phyloP scores from a whole-genome alignment of 257 asterid species.

The Lavandula angustifolia region DNA sequence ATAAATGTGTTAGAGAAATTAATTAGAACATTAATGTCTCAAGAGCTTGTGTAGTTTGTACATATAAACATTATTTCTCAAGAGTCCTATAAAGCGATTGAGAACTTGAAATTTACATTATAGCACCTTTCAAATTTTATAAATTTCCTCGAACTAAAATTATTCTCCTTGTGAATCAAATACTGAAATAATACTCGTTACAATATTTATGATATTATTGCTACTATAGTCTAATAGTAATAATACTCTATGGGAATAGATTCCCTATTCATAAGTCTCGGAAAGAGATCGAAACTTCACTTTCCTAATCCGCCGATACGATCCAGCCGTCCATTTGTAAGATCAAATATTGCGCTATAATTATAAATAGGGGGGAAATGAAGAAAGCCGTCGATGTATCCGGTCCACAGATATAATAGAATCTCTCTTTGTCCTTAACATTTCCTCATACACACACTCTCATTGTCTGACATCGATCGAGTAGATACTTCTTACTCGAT shows the following conservation, averaged over 20 bases:
- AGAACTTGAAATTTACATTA: too few relatives aligned
- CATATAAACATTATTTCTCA: too few relatives aligned
- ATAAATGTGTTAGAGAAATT: too few relatives aligned
- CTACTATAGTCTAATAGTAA: too few relatives aligned
- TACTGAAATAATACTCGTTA: too few relatives aligned
- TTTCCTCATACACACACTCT: conserved; percentile 25
- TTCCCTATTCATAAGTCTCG: background rate
- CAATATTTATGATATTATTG: too few relatives aligned
- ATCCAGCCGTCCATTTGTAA: conserved; percentile 31
- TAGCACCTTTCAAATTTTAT: too few relatives aligned
- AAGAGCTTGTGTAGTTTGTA: too few relatives aligned
- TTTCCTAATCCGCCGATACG: conserved; percentile 7
- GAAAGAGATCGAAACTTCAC: conserved; percentile 25
- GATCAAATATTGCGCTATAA: conserved; percentile 18
- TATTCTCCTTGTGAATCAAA: too few relatives aligned
- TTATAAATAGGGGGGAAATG: conserved; percentile 52
- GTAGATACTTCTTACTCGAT: conserved; percentile 34
- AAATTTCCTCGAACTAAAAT: too few relatives aligned
- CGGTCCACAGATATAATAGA: conserved; percentile 36
- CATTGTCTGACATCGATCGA: conserved; percentile 27
- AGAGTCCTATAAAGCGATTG: too few relatives aligned
- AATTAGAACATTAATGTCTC: too few relatives aligned
- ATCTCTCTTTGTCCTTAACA: conserved; percentile 26
- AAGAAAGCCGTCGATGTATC: conserved; percentile 40
- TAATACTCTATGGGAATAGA: background rate